Evolutionary conservation across 441 rosid species (phyloP).

Genomic region (Gossypium trilobum): DNA sequence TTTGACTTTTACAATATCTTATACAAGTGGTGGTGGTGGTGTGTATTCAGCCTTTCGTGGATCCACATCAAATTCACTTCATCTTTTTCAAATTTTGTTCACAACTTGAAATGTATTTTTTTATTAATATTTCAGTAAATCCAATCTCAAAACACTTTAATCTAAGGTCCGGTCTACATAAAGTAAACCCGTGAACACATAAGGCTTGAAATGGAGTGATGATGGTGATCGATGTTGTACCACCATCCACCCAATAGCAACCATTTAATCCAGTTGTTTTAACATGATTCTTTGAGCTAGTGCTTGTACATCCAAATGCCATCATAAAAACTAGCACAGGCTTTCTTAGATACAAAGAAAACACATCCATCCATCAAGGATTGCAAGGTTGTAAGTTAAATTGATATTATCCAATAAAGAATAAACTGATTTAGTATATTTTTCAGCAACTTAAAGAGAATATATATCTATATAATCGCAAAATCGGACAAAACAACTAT

Average conservation of each 20-base stretch:
- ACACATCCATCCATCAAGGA: no score
- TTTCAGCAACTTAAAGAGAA: neutral
- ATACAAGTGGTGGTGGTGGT: neutral
- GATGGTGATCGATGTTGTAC: no score
- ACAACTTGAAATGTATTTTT: neutral
- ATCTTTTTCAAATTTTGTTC: neutral
- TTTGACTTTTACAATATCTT: neutral
- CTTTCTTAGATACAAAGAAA: no score
- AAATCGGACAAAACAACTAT: neutral
- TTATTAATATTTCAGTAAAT: neutral
- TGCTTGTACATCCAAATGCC: no score
- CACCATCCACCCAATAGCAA: no score
- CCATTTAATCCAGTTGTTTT: no score
- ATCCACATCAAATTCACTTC: neutral
- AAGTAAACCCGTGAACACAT: neutral
- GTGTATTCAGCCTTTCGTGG: neutral
- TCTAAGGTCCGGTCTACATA: neutral
- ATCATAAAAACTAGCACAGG: no score
- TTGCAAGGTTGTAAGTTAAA: neutral
- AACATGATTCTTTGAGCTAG: no score
- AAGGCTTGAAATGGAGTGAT: constrained; percentile 22
- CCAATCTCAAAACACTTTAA: neutral
- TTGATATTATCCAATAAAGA: neutral
- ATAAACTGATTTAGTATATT: neutral
- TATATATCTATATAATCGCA: neutral